Evolutionary conservation across 2,329 filamentous ascomycete species (phyloP).

Genomic region (Fusarium sp.): DNA sequence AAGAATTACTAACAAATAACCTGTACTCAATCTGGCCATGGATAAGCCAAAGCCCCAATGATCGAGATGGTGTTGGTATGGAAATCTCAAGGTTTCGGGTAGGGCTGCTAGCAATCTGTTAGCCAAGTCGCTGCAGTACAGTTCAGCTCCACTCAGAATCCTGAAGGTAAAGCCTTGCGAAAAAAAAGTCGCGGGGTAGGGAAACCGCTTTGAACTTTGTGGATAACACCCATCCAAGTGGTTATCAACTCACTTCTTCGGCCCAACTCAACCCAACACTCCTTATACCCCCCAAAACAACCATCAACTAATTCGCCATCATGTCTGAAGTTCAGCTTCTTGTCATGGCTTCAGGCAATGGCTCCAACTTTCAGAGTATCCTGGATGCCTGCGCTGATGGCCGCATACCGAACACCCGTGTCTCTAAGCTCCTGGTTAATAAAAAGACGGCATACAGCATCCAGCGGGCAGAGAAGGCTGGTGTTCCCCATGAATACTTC

Average conservation of each 20-base stretch:
- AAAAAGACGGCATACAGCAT: conserved; percentile 63
- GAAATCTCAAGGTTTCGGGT: background rate
- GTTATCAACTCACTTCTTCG: background rate
- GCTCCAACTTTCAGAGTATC: conserved; percentile 85
- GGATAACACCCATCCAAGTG: background rate
- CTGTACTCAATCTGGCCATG: background rate
- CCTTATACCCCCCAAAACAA: background rate
- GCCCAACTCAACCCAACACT: background rate
- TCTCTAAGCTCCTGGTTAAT: conserved; percentile 65
- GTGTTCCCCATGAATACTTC: conserved; percentile 79
- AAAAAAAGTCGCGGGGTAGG: no score
- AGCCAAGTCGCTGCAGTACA: no score
- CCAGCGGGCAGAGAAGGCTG: conserved; percentile 61
- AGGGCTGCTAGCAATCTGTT: background rate
- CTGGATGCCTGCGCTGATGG: conserved; percentile 62
- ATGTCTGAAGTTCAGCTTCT: conserved; percentile 65
- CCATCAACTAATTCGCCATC: background rate
- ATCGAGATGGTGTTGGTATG: background rate
- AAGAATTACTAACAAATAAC: no score
- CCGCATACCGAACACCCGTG: conserved; percentile 58
- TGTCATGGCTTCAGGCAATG: conserved; percentile 80
- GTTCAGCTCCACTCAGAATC: conserved; percentile 13
- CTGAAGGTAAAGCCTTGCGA: no score
- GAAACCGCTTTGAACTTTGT: background rate
- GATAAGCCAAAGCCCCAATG: no score